Evolutionary conservation across 495 filamentous ascomycete species (phyloP), one percentile per base, ranked within the genome.

Genomic region (Cenococcum geophilum): DNA sequence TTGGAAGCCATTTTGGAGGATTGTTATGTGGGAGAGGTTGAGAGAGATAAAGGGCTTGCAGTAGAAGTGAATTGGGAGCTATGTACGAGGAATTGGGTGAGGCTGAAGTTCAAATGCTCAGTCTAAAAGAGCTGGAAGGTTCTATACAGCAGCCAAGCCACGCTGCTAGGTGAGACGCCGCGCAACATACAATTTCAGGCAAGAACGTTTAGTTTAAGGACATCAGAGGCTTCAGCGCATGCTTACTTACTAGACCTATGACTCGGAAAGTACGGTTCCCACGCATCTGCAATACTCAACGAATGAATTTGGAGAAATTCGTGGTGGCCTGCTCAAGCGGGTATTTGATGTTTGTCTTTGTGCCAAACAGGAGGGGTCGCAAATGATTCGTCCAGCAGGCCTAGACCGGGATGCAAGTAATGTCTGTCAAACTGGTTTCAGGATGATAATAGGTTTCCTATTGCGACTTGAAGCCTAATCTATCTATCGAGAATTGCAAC

Each of bases 1-100:
- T 27, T 52, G 49, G 49, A 25, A 5, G 49, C 49, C 49, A 52
- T 52, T 6, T 23, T 52, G 21, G 49, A 25, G 8, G 0, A 25
- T 25, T 0, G 9, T 32, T 52, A 6, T 23, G 22, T 16, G 9
- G 16, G 1, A 52, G 21, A 52, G 25, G 18, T 4, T 16, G 40
- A 4, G 18, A 10, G 18, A 45, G 40, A 2, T 45, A 45, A 18
- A 45, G 11, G 4, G 40, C 12, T 16, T 45, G 40, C 14, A 16
- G 40, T 45, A 18, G 40, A 45, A 16, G 18, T 2, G 18, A 18
- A 45, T 14, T 45, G 18, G 18, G 40, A 45, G 40, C 18, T 45
- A 18, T 45, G 40, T 45, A 45, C 11, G 40, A 18, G 40, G 40
- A 45, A 45, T 45, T 45, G 18, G 40, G 49, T 52, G 49, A 52